A percentile compares a stretch with the other conserved stretches of the same genome.
phyloP scores from a whole-genome alignment of 805 yeast species.

The Candida alai region DNA sequence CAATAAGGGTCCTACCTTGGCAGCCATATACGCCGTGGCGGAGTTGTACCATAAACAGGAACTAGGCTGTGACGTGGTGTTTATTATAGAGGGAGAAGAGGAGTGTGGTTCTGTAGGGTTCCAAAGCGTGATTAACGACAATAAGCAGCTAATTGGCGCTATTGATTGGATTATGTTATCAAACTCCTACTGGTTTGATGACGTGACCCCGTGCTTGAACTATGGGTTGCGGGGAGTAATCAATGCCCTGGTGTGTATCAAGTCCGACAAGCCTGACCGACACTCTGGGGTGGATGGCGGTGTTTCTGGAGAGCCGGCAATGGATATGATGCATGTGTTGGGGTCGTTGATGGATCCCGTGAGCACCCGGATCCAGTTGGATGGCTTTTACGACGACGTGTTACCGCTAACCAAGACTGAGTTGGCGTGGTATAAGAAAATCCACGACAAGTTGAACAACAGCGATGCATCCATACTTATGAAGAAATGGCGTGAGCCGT shows the following conservation, averaged over 20 bases:
- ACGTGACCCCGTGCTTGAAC: slow-evolving; percentile 82
- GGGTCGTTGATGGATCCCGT: slow-evolving; percentile 54
- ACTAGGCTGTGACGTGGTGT: slow-evolving; percentile 70
- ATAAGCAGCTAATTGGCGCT: slow-evolving; percentile 47
- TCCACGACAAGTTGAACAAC: slow-evolving; percentile 37
- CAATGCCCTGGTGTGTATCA: slow-evolving; percentile 68
- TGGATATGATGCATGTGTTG: slow-evolving; percentile 73
- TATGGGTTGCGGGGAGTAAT: slow-evolving; percentile 93
- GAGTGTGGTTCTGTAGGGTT: slow-evolving; percentile 91
- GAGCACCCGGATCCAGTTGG: slow-evolving; percentile 49
- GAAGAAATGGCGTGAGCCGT: slow-evolving; percentile 87
- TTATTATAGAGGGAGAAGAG: slow-evolving; percentile 92
- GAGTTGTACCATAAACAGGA: slow-evolving; percentile 51
- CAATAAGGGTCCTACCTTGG: slow-evolving; percentile 89
- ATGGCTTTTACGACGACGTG: slow-evolving; percentile 70
- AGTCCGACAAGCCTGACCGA: slow-evolving; percentile 76
- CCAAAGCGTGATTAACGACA: slow-evolving; percentile 54
- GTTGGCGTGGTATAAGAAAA: slow-evolving; percentile 55
- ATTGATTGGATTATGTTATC: slow-evolving; percentile 89
- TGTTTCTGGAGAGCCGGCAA: slow-evolving; percentile 79
- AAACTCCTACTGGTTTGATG: slow-evolving; percentile 93
- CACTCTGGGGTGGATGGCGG: slow-evolving; percentile 99
- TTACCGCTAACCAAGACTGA: slow-evolving; percentile 57
- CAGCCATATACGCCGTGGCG: slow-evolving; percentile 84
- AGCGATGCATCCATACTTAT: slow-evolving; percentile 51